Percentiles rank a stretch among this genome's conserved stretches.
These are phyloP conservation scores for Narthecium ossifragum DNA, from an alignment of 106 monocot species.

Conservation along the genomic window DNA sequence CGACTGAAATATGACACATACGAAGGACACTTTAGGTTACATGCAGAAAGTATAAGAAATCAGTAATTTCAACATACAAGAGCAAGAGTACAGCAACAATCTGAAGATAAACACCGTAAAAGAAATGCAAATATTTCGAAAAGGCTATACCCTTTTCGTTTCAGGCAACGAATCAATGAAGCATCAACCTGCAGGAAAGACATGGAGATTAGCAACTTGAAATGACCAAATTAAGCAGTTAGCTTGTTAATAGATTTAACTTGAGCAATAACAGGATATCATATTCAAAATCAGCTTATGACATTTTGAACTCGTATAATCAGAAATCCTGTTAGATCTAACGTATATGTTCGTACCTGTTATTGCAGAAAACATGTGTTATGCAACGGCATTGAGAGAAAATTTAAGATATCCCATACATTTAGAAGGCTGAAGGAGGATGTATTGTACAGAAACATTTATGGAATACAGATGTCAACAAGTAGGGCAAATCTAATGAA, in stretches of 20 bases:
- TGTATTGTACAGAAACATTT: too few species aligned
- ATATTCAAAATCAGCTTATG: neutral
- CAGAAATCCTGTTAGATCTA: neutral
- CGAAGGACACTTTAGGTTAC: neutral
- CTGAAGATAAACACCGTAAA: neutral
- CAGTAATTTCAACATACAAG: neutral
- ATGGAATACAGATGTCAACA: too few species aligned
- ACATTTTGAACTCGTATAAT: neutral
- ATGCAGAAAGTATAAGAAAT: neutral
- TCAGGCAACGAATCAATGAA: constrained; percentile 61
- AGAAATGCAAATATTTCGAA: neutral
- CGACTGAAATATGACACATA: neutral
- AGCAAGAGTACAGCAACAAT: neutral
- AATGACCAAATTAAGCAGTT: neutral
- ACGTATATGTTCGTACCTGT: neutral
- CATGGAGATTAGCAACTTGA: neutral
- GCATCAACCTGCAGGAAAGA: constrained; percentile 50
- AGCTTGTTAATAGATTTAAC: neutral
- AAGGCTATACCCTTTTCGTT: constrained; percentile 57
- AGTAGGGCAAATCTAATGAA: too few species aligned
- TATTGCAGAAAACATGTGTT: neutral
- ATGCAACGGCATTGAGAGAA: neutral
- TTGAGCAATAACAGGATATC: neutral
- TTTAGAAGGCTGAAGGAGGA: too few species aligned
- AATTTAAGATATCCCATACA: neutral